Conservation (phyloP, 2,329 filamentous ascomycete species). For the Pestalotiopsis sp. region DNA sequence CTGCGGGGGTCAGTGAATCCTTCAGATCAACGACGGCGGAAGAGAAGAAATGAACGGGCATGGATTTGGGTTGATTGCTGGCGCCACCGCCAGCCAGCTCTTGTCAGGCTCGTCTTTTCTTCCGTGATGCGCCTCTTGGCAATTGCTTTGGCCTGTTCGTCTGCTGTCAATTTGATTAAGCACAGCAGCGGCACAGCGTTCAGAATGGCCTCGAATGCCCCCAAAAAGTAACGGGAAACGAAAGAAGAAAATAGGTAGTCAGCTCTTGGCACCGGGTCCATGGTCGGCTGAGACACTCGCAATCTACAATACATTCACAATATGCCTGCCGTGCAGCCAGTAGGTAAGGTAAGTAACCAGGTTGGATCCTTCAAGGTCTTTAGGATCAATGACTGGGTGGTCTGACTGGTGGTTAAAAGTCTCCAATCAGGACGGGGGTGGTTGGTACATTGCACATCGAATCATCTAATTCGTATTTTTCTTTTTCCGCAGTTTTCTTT, state of each 20-base stretch:
- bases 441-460: not conserved
- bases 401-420: not conserved
- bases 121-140: not conserved
- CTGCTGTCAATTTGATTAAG: not conserved
- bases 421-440: not conserved
- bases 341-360: too few species aligned
- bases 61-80: not conserved
- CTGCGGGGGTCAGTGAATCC: not conserved
- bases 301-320: too few species aligned
- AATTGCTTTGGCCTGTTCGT: not conserved
- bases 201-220: not conserved
- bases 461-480: not conserved
- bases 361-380: not conserved
- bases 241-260: not conserved
- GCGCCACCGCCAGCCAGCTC: not conserved
- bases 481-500: not conserved
- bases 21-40: not conserved
- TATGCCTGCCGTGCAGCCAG: too few species aligned
- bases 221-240: not conserved
- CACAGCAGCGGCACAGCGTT: not conserved
- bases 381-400: not conserved
- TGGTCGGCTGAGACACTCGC: too few species aligned
- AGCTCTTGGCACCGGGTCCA: not conserved
- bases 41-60: conserved; percentile 1
- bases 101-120: not conserved